phyloP scores from a whole-genome alignment of 2,329 filamentous ascomycete species.

The Alternaria brassicae region DNA sequence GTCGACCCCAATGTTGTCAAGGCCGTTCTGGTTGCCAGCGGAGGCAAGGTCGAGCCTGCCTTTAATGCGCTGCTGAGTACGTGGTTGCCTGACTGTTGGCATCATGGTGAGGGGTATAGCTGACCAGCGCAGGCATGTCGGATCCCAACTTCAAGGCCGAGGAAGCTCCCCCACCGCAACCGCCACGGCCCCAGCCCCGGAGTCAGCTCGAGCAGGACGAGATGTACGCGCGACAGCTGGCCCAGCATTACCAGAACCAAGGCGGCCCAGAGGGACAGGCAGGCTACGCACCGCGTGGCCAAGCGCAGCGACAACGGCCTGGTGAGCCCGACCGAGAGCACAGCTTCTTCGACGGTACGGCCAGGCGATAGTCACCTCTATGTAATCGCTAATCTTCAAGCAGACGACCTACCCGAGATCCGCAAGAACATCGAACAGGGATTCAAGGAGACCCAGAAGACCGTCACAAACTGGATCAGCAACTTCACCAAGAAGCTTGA shows the following conservation, averaged over 20 bases:
- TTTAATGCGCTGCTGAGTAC: slow-evolving; percentile 91
- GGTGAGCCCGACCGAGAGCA: slow-evolving; percentile 71
- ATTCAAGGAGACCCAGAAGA: slow-evolving; percentile 90
- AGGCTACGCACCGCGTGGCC: slow-evolving; percentile 28
- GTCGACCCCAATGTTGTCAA: slow-evolving; percentile 83
- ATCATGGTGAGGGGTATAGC: not conserved
- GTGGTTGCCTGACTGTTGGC: slow-evolving; percentile 29
- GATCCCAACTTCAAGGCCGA: slow-evolving; percentile 60
- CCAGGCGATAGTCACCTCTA: not conserved
- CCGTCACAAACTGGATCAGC: slow-evolving; percentile 91
- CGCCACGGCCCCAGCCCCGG: slow-evolving; percentile 76
- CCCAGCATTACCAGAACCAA: slow-evolving; percentile 78
- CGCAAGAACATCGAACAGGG: slow-evolving; percentile 92
- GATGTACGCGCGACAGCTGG: slow-evolving; percentile 87
- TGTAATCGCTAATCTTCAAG: not conserved
- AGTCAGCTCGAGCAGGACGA: slow-evolving; percentile 91
- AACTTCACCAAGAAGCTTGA: slow-evolving; percentile 93
- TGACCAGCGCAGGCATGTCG: slow-evolving; percentile 57
- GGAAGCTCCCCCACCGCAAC: slow-evolving; percentile 72
- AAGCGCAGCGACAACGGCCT: slow-evolving; percentile 58
- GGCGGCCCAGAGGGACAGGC: slow-evolving; percentile 37
- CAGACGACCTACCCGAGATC: slow-evolving; percentile 91
- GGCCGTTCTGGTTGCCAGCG: slow-evolving; percentile 85
- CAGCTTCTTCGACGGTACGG: slow-evolving; percentile 82
- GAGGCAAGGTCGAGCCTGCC: slow-evolving; percentile 86